Evolutionary conservation across 2,329 filamentous ascomycete genomes (phyloP).

Genomic region (Esteya vermicola): DNA sequence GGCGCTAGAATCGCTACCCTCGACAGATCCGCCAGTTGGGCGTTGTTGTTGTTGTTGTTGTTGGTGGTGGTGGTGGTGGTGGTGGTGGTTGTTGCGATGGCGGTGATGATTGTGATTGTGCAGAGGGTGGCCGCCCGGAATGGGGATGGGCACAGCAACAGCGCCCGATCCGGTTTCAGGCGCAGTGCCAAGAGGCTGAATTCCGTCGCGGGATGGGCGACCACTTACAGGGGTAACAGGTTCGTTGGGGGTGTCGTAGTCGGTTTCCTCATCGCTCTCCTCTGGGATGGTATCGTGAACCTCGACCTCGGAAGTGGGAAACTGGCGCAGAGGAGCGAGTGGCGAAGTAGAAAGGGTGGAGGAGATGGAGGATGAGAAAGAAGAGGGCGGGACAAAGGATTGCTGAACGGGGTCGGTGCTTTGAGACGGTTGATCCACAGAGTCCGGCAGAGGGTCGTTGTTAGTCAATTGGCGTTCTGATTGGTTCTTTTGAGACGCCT

Average conservation of each 20-base stretch:
- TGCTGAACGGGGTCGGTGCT: slow-evolving; percentile 1
- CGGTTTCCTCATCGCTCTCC: slow-evolving; percentile 44
- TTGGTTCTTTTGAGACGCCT: background rate
- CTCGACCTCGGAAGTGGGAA: slow-evolving; percentile 25
- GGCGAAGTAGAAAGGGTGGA: slow-evolving; percentile 11
- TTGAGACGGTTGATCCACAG: background rate
- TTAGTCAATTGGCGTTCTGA: background rate
- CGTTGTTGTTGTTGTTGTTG: background rate
- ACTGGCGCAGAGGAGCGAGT: slow-evolving; percentile 30
- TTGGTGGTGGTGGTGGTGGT: background rate
- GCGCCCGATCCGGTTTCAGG: slow-evolving; percentile 13
- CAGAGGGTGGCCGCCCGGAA: slow-evolving; percentile 8
- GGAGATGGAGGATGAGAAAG: background rate
- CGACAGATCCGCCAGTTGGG: background rate
- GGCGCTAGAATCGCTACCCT: background rate
- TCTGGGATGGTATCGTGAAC: slow-evolving; percentile 39
- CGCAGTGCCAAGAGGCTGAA: slow-evolving; percentile 25
- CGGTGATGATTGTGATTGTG: slow-evolving; percentile 8
- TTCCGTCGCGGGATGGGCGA: slow-evolving; percentile 37
- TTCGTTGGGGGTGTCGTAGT: slow-evolving; percentile 44
- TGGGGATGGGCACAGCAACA: slow-evolving; percentile 1
- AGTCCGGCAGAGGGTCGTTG: background rate
- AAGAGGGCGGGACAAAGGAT: background rate
- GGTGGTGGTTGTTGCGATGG: slow-evolving; percentile 8
- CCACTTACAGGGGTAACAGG: slow-evolving; percentile 47